Percentiles rank a stretch among this genome's conserved stretches.
Evolutionary conservation across 106 monocot species (phyloP).

Genomic region (Platanthera guangdongensis): DNA sequence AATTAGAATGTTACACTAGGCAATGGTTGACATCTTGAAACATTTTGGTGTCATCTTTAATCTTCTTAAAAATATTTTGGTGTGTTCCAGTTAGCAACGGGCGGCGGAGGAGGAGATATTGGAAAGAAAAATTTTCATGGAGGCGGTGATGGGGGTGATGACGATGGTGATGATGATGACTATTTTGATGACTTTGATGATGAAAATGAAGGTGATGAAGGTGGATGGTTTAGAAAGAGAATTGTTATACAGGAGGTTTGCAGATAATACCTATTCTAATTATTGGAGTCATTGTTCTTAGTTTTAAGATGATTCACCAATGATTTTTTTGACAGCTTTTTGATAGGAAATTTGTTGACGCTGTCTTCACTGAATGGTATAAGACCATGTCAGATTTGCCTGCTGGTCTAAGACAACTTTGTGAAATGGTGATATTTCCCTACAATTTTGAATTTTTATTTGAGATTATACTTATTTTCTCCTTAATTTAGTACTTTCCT

Average conservation of each 20-base stretch:
- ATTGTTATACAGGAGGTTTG: conserved; percentile 79
- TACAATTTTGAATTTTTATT: not conserved
- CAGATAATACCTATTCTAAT: not conserved
- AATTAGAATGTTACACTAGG: not conserved
- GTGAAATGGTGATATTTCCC: conserved; percentile 66
- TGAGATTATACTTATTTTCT: not conserved
- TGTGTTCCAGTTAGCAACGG: conserved; percentile 53
- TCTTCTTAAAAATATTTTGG: not conserved
- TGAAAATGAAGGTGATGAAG: conserved; percentile 88
- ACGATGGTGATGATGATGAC: conserved; percentile 98
- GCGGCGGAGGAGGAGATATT: conserved; percentile 97
- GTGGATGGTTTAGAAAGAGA: conserved; percentile 77
- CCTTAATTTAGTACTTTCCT: conserved; percentile 4
- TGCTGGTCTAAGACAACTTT: conserved; percentile 86
- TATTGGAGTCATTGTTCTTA: not conserved
- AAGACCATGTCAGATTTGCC: conserved; percentile 85
- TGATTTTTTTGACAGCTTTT: conserved; percentile 47
- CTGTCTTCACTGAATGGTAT: conserved; percentile 92
- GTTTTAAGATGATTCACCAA: not conserved
- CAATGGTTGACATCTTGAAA: not conserved
- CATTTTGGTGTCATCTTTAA: not conserved
- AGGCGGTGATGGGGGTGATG: conserved; percentile 98
- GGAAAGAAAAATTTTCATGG: conserved; percentile 95
- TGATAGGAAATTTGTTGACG: conserved; percentile 91
- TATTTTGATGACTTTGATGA: conserved; percentile 99